A percentile compares a stretch with the other conserved stretches of the same genome.
phyloP scores from a whole-genome alignment of 306 rosid species.

The Begonia masoniana region DNA sequence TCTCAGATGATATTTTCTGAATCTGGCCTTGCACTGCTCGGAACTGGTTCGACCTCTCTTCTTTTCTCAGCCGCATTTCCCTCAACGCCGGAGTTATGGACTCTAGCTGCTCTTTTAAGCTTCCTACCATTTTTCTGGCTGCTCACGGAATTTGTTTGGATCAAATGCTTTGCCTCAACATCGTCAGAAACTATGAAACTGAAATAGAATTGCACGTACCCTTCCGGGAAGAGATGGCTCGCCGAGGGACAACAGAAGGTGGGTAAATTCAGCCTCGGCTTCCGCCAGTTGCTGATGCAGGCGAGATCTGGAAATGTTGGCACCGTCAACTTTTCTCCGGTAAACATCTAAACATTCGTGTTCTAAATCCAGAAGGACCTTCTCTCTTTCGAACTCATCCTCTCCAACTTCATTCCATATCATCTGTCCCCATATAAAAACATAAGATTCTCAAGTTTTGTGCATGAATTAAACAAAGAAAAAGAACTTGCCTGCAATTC shows the following conservation, averaged over 20 bases:
- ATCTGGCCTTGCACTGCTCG: conserved; percentile 58
- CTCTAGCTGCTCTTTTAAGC: conserved; percentile 85
- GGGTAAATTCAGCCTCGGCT: conserved; percentile 92
- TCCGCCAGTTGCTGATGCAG: conserved; percentile 96
- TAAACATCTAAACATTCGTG: conserved; percentile 81
- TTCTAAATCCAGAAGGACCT: conserved; percentile 73
- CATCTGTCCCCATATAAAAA: conserved; percentile 34
- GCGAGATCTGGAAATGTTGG: conserved; percentile 70
- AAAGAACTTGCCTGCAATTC: conserved; percentile 71
- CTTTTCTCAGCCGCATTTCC: conserved; percentile 78
- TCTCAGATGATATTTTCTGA: conserved; percentile 75
- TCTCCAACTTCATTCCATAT: conserved; percentile 99
- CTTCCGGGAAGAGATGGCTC: conserved; percentile 87
- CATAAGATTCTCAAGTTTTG: no score
- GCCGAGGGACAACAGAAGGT: conserved; percentile 91
- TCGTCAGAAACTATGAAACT: not conserved
- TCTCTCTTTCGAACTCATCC: conserved; percentile 77
- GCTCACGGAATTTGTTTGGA: conserved; percentile 19
- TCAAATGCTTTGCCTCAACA: conserved; percentile 8
- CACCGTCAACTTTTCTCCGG: conserved; percentile 78
- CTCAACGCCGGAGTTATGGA: conserved; percentile 77
- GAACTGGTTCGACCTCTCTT: conserved; percentile 77
- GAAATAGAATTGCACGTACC: conserved; percentile 29
- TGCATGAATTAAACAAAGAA: not conserved
- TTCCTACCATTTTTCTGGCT: conserved; percentile 86